These are phyloP conservation scores for Blumeria hordei DNA, from an alignment of 2,329 filamentous ascomycete genomes.

Conservation along the genomic window DNA sequence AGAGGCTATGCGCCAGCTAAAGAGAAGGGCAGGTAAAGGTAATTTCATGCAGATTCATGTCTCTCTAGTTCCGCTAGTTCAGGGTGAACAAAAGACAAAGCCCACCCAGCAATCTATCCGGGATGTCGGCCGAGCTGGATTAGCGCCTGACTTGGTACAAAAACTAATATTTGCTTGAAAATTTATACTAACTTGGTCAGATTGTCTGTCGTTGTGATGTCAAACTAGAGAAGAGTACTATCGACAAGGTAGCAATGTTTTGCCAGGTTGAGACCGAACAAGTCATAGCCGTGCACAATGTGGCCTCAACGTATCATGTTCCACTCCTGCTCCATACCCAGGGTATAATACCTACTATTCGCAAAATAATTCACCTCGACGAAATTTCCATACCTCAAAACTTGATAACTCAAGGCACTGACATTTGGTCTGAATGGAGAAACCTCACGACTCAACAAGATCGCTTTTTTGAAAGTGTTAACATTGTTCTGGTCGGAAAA, in stretches of 20 bases:
- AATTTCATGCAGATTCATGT: slow-evolving; percentile 84
- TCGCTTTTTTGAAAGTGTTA: slow-evolving; percentile 41
- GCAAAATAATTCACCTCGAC: slow-evolving; percentile 39
- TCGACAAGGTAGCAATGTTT: slow-evolving; percentile 69
- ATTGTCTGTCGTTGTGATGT: slow-evolving; percentile 82
- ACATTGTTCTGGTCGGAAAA: slow-evolving; percentile 78
- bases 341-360: slow-evolving; percentile 44
- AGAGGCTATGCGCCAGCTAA: slow-evolving; percentile 61
- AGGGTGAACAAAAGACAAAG: slow-evolving; percentile 76
- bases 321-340: slow-evolving; percentile 77
- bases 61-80: slow-evolving; percentile 51
- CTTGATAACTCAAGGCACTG: slow-evolving; percentile 34
- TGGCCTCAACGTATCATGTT: slow-evolving; percentile 80
- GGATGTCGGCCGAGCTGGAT: slow-evolving; percentile 46
- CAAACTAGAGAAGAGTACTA: slow-evolving; percentile 45
- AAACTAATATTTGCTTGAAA: neutral
- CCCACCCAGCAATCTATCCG: slow-evolving; percentile 82
- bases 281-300: slow-evolving; percentile 73
- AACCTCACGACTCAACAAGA: slow-evolving; percentile 40
- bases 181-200: slow-evolving; percentile 17
- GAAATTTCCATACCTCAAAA: slow-evolving; percentile 25
- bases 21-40: slow-evolving; percentile 43
- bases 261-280: slow-evolving; percentile 73
- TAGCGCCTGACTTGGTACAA: slow-evolving; percentile 11
- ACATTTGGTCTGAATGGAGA: slow-evolving; percentile 63